Percentiles rank a stretch among this genome's conserved stretches.
phyloP scores from a whole-genome alignment of 73 alveolate species.

The Paramecium primaurelia region DNA sequence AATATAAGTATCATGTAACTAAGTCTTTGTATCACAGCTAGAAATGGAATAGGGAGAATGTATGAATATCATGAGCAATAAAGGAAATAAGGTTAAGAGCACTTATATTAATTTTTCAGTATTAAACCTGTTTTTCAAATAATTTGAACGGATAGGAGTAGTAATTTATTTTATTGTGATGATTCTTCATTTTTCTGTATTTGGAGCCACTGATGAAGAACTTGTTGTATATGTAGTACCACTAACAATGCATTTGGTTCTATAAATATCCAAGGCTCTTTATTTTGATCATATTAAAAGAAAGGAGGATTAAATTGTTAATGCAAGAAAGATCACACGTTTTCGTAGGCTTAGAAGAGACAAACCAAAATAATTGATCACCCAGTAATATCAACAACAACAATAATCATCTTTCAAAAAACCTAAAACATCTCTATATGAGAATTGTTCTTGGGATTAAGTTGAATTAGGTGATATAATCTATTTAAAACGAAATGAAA shows the following conservation, averaged over 20 bases:
- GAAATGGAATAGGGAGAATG: slow-evolving; percentile 17
- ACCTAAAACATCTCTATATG: slow-evolving; percentile 20
- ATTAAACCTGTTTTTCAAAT: background rate
- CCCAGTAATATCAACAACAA: background rate
- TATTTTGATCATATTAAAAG: background rate
- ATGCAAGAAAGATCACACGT: background rate
- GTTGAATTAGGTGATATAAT: slow-evolving; percentile 55
- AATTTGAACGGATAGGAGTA: slow-evolving; percentile 33
- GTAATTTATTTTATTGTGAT: slow-evolving; percentile 2
- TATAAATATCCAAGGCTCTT: background rate
- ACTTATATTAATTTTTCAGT: background rate
- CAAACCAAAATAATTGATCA: background rate
- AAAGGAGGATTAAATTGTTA: background rate
- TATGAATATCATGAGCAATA: background rate
- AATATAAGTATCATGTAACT: background rate
- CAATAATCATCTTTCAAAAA: background rate
- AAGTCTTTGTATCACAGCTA: background rate
- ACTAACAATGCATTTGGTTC: slow-evolving; percentile 1
- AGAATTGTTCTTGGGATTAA: slow-evolving; percentile 31
- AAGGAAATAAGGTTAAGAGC: background rate
- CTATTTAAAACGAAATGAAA: slow-evolving; percentile 49
- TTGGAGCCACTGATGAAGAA: background rate
- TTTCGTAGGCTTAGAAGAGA: slow-evolving; percentile 24
- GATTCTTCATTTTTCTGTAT: background rate
- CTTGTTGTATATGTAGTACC: background rate